Evolutionary conservation across 1,284 basidiomycete species (phyloP), one percentile per base, ranked within the genome.

Genomic region (Moesziomyces antarcticus): DNA sequence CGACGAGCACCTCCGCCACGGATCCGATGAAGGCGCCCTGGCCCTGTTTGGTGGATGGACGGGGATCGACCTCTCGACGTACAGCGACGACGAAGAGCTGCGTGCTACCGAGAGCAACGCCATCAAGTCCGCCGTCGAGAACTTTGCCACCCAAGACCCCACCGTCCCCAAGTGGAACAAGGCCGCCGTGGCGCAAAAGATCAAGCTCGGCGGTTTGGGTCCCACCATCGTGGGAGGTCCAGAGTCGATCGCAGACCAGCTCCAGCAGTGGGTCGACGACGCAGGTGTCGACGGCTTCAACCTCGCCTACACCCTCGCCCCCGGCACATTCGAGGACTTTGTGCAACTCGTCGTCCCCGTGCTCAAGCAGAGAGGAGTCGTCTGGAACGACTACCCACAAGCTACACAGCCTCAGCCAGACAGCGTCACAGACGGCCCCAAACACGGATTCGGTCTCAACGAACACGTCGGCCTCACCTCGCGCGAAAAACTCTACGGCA

Each of bases 21-120:
- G 73, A 0, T 75, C 67, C 6, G 73, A 77, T 37, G 82, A 84
- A 30, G 84, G 83, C 3, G 83, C 83, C 0, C 67, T 83, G 5
- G 82, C 82, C 1, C 74, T 85, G 5, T 82, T 84, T 50, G 84
- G 83, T 6, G 83, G 84, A 1, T 82, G 80, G 81, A 82, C 79
- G 5, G 81, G 81, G 0, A 73, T 79, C 24, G 79, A 83, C 52
- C 72, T 82, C 3, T 56, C 60, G 5, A 59, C 62, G 3, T 83
- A 78, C 50, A 56, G 33, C 14, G 72, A 77, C 4, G 78, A 82
- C 40, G 80, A 82, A 56, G 81, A 82, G 56, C 68, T 82, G 10
- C 73, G 76, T 10, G 54, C 59, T 0, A 64, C 63, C 3, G 69
- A 75, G 44, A 50, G 46, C 56, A 82, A 81, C 48, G 81, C 80